Conservation (phyloP, 352 stramenopile genomes). For the Halophytophthora batemanensis region DNA sequence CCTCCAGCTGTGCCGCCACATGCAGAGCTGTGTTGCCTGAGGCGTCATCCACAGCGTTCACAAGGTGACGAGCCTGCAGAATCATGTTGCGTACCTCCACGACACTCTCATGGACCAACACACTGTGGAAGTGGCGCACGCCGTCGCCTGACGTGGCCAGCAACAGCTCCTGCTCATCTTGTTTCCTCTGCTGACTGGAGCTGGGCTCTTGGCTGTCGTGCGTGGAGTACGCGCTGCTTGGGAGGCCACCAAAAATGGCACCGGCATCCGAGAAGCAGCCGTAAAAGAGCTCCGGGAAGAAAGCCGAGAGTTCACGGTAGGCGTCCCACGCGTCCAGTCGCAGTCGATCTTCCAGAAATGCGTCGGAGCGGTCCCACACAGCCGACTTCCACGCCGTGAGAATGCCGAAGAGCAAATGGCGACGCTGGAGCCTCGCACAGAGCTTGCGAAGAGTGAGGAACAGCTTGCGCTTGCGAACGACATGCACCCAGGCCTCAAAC, state of each 20-base stretch:
- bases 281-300: conserved; percentile 64
- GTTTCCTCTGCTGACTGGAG: not conserved
- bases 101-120: conserved; percentile 44
- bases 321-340: conserved; percentile 53
- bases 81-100: conserved; percentile 53
- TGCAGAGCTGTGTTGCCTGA: conserved; percentile 63
- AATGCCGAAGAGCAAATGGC: conserved; percentile 44
- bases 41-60: conserved; percentile 48
- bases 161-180: conserved; percentile 13
- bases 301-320: conserved; percentile 50
- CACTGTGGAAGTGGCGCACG: conserved; percentile 43
- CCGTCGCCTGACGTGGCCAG: conserved; percentile 16
- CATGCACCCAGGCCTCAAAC: conserved; percentile 51
- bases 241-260: conserved; percentile 54
- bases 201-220: conserved; percentile 1
- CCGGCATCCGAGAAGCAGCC: conserved; percentile 53
- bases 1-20: conserved; percentile 49
- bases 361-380: conserved; percentile 58
- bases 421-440: conserved; percentile 31
- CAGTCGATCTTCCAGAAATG: conserved; percentile 55
- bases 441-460: conserved; percentile 46
- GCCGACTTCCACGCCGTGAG: conserved; percentile 60
- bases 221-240: conserved; percentile 13
- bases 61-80: conserved; percentile 40
- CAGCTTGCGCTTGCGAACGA: conserved; percentile 40